Evolutionary conservation across 140 eudicot species (phyloP).

Genomic region (Ambrosia hybrid): DNA sequence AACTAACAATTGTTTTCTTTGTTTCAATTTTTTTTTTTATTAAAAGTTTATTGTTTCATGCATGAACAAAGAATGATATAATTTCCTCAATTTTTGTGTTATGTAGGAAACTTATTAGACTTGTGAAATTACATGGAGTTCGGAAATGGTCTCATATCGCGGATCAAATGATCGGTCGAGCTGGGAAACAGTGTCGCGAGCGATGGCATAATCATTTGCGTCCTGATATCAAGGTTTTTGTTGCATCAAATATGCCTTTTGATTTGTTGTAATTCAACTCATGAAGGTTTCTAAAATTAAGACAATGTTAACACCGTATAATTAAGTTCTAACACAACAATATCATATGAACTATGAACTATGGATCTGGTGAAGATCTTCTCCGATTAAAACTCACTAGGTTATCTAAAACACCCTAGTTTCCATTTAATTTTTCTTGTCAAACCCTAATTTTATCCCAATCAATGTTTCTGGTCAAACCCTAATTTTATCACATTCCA

Average conservation of each 20-base stretch:
- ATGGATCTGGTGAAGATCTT: constrained; percentile 33
- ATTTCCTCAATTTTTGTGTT: constrained; percentile 8
- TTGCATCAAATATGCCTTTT: constrained; percentile 17
- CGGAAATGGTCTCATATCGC: constrained; percentile 64
- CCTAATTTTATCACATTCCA: constrained; percentile 9
- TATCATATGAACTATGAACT: constrained; percentile 28
- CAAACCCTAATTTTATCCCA: constrained; percentile 24
- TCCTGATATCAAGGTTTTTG: constrained; percentile 59
- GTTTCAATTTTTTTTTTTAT: constrained; percentile 8
- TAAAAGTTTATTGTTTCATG: constrained; percentile 4
- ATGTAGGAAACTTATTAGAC: constrained; percentile 41
- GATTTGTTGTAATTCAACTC: not conserved
- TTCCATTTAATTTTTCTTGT: not conserved
- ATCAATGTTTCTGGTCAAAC: constrained; percentile 7
- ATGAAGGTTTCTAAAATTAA: constrained; percentile 19
- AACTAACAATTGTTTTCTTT: not conserved
- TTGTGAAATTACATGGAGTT: constrained; percentile 48
- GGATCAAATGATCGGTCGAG: constrained; percentile 49
- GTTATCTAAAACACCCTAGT: constrained; percentile 11
- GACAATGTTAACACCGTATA: not conserved
- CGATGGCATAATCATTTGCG: constrained; percentile 75
- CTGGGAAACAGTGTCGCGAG: constrained; percentile 70
- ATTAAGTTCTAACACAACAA: not conserved
- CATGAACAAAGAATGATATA: constrained; percentile 15
- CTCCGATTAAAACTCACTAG: constrained; percentile 13